Base-by-base conservation (phyloP, 2,329 filamentous ascomycete genomes). In the Sarocladium kiliense region DNA sequence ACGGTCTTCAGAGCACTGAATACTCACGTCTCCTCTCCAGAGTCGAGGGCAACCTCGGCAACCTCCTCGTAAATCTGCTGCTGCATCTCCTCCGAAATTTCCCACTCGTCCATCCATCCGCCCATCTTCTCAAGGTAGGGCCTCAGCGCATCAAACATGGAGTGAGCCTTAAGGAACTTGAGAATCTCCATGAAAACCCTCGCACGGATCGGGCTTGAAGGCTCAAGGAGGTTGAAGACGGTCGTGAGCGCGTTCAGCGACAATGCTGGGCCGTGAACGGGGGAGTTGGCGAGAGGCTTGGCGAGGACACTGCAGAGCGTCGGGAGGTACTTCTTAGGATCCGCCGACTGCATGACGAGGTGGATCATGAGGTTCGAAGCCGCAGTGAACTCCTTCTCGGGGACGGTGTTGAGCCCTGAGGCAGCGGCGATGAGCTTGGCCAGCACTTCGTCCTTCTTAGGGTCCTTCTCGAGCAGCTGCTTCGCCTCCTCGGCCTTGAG, bases 351-450 rank as follows among this genome's bases (percentile, higher is more conserved):
- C 66, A 91, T 81, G 63, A 96, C 85, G 58, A 99, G 86, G 78
- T 97, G 90, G 68, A 97, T 87, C 71, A 99, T 87, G 64, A 97
- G 87, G 77, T 99, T 97, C 77, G 97, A 97, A 58, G 93, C 91
- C 57, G 93, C 88, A 58, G 91, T 92, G 71, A 97, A 94, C 74
- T 97, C 93, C 82, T 94, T 95, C 81, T 99, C 94, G 57, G 93
- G 90, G 55, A 91, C 89, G 60, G 82, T 81, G 74, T 92, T 96
- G 69, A 99, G 79, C 53, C 81, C 82, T 54, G 81, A 74, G 54
- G 90, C 91, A 56, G 89, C 88, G 62, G 86, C 84, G 58, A 97
- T 89, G 61, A 99, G 80, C 80, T 91, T 92, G 78, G 92, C 88
- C 56, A 99, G 81, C 45, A 90, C 86, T 62, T 95, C 91, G 64